phyloP scores from a whole-genome alignment of 768 basidiomycete genomes.

The Pisolithus marmoratus region DNA sequence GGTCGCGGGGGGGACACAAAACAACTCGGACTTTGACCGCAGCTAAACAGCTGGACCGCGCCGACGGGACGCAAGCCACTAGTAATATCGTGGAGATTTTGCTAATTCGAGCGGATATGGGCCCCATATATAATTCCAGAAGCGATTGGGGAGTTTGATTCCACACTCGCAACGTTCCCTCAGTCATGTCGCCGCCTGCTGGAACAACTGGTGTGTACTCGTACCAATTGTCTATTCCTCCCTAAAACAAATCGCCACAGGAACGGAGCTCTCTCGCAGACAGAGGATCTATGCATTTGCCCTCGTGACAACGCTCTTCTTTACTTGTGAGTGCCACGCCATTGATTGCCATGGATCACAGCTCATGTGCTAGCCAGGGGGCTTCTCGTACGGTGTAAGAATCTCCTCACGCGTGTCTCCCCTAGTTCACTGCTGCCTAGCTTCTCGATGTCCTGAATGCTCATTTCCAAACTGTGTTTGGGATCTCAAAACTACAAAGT shows the following conservation, averaged over 20 bases:
- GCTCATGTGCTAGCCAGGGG: conserved; percentile 36
- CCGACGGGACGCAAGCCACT: too few relatives aligned
- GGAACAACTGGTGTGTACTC: conserved; percentile 38
- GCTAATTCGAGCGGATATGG: neutral
- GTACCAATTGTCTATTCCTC: neutral
- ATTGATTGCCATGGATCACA: neutral
- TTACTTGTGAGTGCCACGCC: conserved; percentile 47
- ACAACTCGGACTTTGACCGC: too few relatives aligned
- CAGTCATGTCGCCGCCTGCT: conserved; percentile 31
- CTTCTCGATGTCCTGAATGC: conserved; percentile 65
- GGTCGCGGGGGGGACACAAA: neutral
- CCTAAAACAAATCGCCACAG: conserved; percentile 6
- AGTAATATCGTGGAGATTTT: too few relatives aligned
- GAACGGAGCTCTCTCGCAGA: conserved; percentile 37
- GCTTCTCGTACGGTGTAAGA: conserved; percentile 61
- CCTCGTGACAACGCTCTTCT: conserved; percentile 71
- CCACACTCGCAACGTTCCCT: neutral
- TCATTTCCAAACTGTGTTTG: conserved; percentile 68
- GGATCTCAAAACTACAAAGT: conserved; percentile 63
- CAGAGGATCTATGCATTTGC: conserved; percentile 56
- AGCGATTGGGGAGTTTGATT: neutral
- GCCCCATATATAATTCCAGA: conserved; percentile 3
- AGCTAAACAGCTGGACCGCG: too few relatives aligned
- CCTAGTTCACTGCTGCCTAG: conserved; percentile 24
- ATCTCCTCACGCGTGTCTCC: neutral